Conservation (phyloP, 768 basidiomycete species). For the Dioszegia hungarica region DNA sequence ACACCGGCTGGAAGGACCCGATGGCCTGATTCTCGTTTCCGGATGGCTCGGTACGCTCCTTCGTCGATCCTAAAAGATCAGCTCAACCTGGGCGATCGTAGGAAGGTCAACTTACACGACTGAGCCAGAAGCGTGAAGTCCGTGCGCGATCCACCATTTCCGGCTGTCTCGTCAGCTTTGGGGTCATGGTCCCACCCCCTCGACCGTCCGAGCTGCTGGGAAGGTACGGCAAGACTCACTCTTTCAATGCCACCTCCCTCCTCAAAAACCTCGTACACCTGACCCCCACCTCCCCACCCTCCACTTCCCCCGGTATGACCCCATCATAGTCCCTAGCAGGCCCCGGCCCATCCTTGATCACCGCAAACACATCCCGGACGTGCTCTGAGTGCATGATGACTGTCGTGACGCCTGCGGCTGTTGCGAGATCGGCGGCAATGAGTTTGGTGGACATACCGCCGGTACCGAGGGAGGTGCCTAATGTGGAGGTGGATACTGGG, state of each 20-base stretch:
- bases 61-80: constrained; percentile 58
- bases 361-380: constrained; percentile 67
- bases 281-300: constrained; percentile 61
- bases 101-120: constrained; percentile 54
- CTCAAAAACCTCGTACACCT: constrained; percentile 79
- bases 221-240: constrained; percentile 32
- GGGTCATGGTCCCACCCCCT: background rate
- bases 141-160: constrained; percentile 96
- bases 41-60: constrained; percentile 82
- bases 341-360: constrained; percentile 58
- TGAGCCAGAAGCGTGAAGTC: constrained; percentile 78
- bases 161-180: constrained; percentile 58
- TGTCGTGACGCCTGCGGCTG: constrained; percentile 87
- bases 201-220: background rate
- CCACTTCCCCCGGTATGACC: constrained; percentile 18
- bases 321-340: constrained; percentile 25
- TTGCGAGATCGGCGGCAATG: constrained; percentile 96
- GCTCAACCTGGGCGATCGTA: background rate
- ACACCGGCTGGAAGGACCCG: constrained; percentile 90
- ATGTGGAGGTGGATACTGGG: constrained; percentile 76
- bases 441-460: constrained; percentile 99
- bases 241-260: constrained; percentile 41
- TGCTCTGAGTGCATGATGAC: constrained; percentile 79
- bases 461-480: constrained; percentile 89
- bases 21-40: constrained; percentile 74